Evolutionary conservation across 306 rosid genomes (phyloP).

Genomic region (Ormosia semicastrata): DNA sequence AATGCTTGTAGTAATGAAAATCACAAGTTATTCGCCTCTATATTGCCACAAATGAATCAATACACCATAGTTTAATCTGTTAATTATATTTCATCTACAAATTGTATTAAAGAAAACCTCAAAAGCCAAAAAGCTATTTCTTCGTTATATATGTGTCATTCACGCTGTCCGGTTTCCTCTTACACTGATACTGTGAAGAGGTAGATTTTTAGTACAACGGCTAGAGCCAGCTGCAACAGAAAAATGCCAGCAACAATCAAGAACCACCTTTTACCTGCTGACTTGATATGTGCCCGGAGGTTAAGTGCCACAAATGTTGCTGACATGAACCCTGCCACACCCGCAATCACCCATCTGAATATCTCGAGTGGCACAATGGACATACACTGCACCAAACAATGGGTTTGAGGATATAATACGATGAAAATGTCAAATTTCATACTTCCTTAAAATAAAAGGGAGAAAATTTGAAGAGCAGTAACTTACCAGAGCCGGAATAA

Average conservation of each 20-base stretch:
- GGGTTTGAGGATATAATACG: background rate
- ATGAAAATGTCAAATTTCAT: background rate
- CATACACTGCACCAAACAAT: conserved; percentile 72
- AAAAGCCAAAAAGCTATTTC: conserved; percentile 31
- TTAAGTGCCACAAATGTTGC: conserved; percentile 89
- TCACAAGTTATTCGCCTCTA: conserved; percentile 32
- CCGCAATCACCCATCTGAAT: conserved; percentile 85
- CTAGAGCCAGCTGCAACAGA: conserved; percentile 85
- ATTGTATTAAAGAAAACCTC: conserved; percentile 23
- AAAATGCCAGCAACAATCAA: conserved; percentile 88
- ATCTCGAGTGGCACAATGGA: conserved; percentile 78
- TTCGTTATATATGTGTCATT: conserved; percentile 44
- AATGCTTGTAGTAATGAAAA: background rate
- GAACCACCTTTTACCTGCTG: conserved; percentile 95
- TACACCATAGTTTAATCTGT: conserved; percentile 27
- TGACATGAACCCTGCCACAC: conserved; percentile 89
- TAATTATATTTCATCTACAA: conserved; percentile 39
- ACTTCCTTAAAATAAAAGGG: background rate
- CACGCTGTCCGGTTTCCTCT: conserved; percentile 31
- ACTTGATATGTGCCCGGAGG: conserved; percentile 83
- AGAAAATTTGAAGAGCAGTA: conserved; percentile 20
- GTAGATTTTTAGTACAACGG: conserved; percentile 75
- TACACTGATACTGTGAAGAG: conserved; percentile 78
- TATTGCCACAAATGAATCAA: conserved; percentile 50
- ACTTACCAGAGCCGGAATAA: conserved; percentile 92